Percentiles rank a stretch among this genome's conserved stretches.
These are phyloP conservation scores for Poa annua DNA, from an alignment of 176 grass and related monocot genomes.

Conservation along the genomic window DNA sequence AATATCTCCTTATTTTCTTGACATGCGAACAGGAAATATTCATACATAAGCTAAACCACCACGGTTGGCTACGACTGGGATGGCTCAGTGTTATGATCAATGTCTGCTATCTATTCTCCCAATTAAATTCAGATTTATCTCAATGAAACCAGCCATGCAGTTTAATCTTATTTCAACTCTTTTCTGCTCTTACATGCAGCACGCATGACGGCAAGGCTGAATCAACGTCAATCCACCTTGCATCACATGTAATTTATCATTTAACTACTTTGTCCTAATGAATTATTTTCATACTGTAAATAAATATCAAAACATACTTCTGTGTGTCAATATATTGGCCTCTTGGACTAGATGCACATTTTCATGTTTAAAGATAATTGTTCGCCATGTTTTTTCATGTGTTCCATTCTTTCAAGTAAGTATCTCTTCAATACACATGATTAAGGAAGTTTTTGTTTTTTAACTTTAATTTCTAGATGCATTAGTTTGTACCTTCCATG, in stretches of 20 bases:
- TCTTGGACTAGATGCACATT: not conserved
- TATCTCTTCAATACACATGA: too few relatives aligned
- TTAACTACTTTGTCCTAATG: not conserved
- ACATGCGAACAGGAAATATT: too few relatives aligned
- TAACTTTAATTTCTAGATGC: not conserved
- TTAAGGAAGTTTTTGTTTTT: not conserved
- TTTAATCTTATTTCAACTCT: not conserved
- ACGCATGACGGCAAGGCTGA: not conserved
- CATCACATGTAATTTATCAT: not conserved
- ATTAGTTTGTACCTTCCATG: not conserved
- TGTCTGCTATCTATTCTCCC: not conserved
- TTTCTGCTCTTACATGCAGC: not conserved
- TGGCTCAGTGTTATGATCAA: not conserved
- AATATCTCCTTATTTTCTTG: too few relatives aligned
- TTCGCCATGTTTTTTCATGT: not conserved
- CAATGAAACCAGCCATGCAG: not conserved
- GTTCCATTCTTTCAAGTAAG: too few relatives aligned
- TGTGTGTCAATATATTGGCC: not conserved
- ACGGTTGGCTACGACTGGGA: not conserved
- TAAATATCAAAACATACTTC: not conserved
- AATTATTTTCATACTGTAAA: not conserved
- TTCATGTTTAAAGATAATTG: not conserved
- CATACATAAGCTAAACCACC: not conserved
- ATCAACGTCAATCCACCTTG: not conserved
- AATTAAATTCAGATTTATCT: not conserved